Percentiles rank a stretch among this genome's conserved stretches.
Conservation (phyloP, 164 flowering plant species). For the Vitis amurensis region DNA sequence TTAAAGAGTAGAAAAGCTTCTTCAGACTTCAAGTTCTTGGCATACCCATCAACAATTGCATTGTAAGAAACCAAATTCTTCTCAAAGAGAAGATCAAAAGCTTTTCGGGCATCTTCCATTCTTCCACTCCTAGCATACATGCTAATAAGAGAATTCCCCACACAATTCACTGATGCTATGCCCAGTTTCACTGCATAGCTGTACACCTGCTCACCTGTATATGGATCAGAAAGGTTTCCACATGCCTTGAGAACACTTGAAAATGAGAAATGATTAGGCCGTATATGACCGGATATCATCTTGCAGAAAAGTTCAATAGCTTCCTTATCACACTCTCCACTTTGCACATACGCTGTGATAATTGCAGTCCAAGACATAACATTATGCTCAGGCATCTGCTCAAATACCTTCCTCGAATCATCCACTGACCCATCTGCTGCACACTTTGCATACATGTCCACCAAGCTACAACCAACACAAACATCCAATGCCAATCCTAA, state of each 20-base stretch:
- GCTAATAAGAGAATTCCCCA: constrained; percentile 78
- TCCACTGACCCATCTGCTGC: constrained; percentile 34
- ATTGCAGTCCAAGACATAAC: constrained; percentile 95
- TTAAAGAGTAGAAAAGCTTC: too few relatives aligned
- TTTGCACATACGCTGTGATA: constrained; percentile 70
- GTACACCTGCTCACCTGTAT: constrained; percentile 57
- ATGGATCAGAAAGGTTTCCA: constrained; percentile 48
- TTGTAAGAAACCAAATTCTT: constrained; percentile 59
- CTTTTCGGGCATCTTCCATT: constrained; percentile 74
- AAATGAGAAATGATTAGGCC: constrained; percentile 77
- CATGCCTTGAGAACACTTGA: constrained; percentile 80
- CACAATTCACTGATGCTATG: constrained; percentile 51
- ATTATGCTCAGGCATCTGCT: constrained; percentile 59
- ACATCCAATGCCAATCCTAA: constrained; percentile 57
- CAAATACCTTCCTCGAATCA: constrained; percentile 65
- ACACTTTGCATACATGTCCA: constrained; percentile 84
- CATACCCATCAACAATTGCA: too few relatives aligned
- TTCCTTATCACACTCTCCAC: constrained; percentile 49
- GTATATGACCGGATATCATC: constrained; percentile 50
- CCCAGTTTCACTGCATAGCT: constrained; percentile 57
- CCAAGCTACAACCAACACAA: constrained; percentile 73
- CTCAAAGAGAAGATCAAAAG: constrained; percentile 70
- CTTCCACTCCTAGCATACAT: constrained; percentile 63
- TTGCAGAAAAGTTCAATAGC: constrained; percentile 55
- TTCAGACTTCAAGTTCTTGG: too few relatives aligned